Base-by-base conservation (phyloP, 495 filamentous ascomycete genomes). In the Thermothielavioides terrestris region DNA sequence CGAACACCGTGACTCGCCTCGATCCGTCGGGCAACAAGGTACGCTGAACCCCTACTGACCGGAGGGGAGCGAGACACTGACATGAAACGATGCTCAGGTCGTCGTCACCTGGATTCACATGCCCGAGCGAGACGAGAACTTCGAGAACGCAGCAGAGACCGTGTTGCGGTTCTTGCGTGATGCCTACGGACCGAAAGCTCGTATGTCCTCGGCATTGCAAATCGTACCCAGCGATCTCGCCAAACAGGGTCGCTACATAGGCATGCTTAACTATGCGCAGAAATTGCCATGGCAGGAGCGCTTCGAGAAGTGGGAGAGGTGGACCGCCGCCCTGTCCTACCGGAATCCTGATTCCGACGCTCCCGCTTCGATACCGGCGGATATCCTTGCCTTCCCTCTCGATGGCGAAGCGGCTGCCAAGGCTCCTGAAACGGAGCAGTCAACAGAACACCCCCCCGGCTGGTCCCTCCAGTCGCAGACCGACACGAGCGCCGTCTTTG, bases 271-370 rank as follows among this genome's bases (percentile, higher is more conserved):
- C 26, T 56, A 43, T 42, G 49, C 52, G 23, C 38, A 54, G 7
- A 69, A 66, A 42, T 55, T 75, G 6, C 42, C 56, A 20, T 79
- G 76, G 76, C 63, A 69, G 12, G 62, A 75, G 11, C 67, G 60
- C 17, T 37, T 64, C n/a, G 40, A 56, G 7, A 46, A 57, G 12
- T 77, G 74, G 74, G 61, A 64, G 10, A 55, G 71, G 49, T 71
- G 60, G 60, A 59, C 56, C 7, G 14, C 28, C 11, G 30, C 60
- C 5, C n/a, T 50, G 11, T 14, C 50, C 0, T 12, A 23, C 15
- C 7, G 28, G 22, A 11, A 11, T 0, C 12, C 42, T n/a, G 26
- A 6, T 7, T 22, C 27, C 10, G 3, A 32, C 26, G n/a, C 26
- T 28, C 18, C 6, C 21, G 20, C 17, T n/a, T 20, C 15, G 7